Conservation (phyloP, 768 basidiomycete genomes). For the Crucibulum laeve region DNA sequence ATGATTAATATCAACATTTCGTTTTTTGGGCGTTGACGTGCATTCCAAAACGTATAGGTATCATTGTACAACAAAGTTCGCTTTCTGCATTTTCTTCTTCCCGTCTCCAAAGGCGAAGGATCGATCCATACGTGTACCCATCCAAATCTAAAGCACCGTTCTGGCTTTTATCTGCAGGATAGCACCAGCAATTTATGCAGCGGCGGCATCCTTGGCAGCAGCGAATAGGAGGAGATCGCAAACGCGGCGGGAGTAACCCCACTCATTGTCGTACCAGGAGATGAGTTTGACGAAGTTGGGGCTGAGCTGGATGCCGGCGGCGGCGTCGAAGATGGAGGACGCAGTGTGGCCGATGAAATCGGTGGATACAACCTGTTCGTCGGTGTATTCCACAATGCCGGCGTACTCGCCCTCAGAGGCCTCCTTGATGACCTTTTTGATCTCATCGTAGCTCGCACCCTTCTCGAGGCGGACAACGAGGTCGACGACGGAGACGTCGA, state of each 20-base stretch:
- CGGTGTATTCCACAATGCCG: constrained; percentile 87
- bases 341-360: constrained; percentile 80
- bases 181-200: constrained; percentile 14
- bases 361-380: constrained; percentile 89
- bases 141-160: not conserved
- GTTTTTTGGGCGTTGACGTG: not conserved
- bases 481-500: constrained; percentile 97
- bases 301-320: constrained; percentile 91
- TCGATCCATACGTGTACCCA: too few relatives aligned
- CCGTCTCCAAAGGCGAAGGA: too few relatives aligned
- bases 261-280: constrained; percentile 94
- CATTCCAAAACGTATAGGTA: not conserved
- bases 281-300: constrained; percentile 94
- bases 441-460: constrained; percentile 79
- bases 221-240: constrained; percentile 83
- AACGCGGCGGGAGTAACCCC: constrained; percentile 92
- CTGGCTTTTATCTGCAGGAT: too few relatives aligned
- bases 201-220: constrained; percentile 64
- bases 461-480: constrained; percentile 92
- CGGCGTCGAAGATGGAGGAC: constrained; percentile 92
- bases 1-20: not conserved
- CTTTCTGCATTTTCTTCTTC: not conserved
- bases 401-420: constrained; percentile 69
- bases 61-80: not conserved
- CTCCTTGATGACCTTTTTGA: constrained; percentile 81